Base-by-base conservation (phyloP, 306 rosid species). In the Casuarina cunninghamiana region DNA sequence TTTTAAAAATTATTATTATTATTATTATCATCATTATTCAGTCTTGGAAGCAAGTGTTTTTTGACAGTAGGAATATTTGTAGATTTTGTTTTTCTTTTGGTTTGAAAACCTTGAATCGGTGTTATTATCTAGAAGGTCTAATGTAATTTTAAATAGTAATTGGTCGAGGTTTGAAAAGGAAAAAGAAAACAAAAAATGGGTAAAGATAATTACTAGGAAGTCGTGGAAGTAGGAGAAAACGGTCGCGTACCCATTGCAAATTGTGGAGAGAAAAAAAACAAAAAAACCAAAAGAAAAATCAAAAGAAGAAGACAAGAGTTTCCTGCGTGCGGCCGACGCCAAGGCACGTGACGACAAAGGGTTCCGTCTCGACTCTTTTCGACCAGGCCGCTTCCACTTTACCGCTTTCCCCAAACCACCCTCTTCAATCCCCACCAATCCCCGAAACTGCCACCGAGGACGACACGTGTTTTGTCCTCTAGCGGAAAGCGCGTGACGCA, bases 261-360 rank as follows among this genome's bases (percentile, higher is more conserved):
- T 69, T 16, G 10, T 38, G 1, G 26, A 38, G 46, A 10, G 50
- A 53, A 10, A 43, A 12, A 71, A 57, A 42, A 26, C 48, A 8
- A 45, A 15, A 43, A 16, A 71, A 62, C 32, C 39, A 68, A 41
- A 15, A 58, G 66, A 83, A 32, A 43, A 2, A 41, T 37, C 43
- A 15, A 37, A 17, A n/a, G 50, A 51, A 57, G 73, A 46, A 71
- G 83, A 82, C 72, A 71, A 75, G 70, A 71, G 85, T 87, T 88
- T 86, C 75, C 84, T 54, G 93, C 93, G 89, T 93, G 90, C 88
- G 86, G 86, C 89, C 86, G 78, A 93, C 90, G 91, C 93, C 91
- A 88, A 77, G 84, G 83, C 93, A 91, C 88, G 91, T 90, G 90
- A 86, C 90, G 90, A 90, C 96, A 90, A 91, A 81, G 87, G 79